Base-by-base conservation (phyloP, 306 rosid genomes). In the Cyamopsis tetragonoloba region DNA sequence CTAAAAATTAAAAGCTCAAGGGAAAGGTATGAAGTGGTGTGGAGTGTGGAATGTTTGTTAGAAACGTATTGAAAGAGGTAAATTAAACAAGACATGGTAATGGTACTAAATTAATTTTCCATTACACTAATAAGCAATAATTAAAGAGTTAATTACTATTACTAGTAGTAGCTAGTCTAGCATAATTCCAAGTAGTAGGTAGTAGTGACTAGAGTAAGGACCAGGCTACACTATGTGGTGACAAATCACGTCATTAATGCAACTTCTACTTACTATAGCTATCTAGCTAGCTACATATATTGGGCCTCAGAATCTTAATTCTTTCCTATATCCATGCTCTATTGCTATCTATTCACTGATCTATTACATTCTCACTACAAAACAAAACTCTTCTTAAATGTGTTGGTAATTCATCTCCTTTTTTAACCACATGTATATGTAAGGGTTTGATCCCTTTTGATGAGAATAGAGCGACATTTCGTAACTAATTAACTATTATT, bases 201-300 rank as follows among this genome's bases (percentile, higher is more conserved):
- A 12, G 60, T 53, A 27, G 23, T 49, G 50, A 20, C 13, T 13
- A 57, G 61, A 26, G 20, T 12, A 39, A 6, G 77, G 73, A 77
- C 58, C 70, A 77, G 8, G 42, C 46, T 77, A 71, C 27, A 75
- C 58, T 50, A 9, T 1, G 5, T 17, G 27, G 62, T 80, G 66
- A 58, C 22, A 50, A 43, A 62, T 65, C 60, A 64, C 6, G 50
- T 65, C 61, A 63, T n/a, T 61, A 50, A 44, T 28, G 38, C 11
- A 28, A 46, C 38, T 51, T n/a, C n/a, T n/a, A n/a, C n/a, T n/a
- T n/a, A n/a, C n/a, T n/a, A n/a, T n/a, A n/a, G n/a, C n/a, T n/a
- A n/a, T n/a, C n/a, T n/a, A n/a, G n/a, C n/a, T n/a, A n/a, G n/a
- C n/a, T n/a, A n/a, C n/a, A n/a, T n/a, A 32, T 48, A 57, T 73